Conservation (phyloP, 1,284 basidiomycete genomes). For the Austroboletus novae-zelandiae region DNA sequence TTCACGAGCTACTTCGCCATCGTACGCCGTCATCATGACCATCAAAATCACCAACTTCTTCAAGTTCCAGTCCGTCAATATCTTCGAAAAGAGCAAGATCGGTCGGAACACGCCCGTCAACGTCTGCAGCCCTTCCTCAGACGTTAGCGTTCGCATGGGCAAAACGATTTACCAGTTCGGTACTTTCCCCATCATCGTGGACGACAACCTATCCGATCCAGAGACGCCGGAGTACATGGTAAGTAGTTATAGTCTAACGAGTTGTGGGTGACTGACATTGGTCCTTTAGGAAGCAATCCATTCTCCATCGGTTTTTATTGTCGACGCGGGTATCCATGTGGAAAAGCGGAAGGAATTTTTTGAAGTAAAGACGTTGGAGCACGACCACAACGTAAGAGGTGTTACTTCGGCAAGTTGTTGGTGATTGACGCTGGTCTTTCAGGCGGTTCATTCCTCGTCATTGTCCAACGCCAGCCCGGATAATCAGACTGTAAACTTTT, state of each 20-base stretch:
- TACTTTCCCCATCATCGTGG: not conserved
- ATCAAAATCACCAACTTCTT: conserved; percentile 15
- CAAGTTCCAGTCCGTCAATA: conserved; percentile 11
- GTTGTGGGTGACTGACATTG: not conserved
- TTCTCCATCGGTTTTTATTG: not conserved
- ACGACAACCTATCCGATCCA: not conserved
- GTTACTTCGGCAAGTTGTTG: no score
- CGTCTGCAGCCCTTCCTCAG: not conserved
- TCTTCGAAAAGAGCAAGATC: conserved; percentile 2
- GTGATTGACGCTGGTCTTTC: no score
- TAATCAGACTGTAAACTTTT: no score
- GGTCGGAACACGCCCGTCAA: not conserved
- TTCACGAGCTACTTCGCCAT: conserved; percentile 3
- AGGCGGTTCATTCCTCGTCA: no score
- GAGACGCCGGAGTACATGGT: conserved; percentile 7
- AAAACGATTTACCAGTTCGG: conserved; percentile 13
- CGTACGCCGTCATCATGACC: conserved; percentile 13
- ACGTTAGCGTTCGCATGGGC: not conserved
- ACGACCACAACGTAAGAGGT: no score
- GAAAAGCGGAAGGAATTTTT: no score
- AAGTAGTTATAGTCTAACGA: not conserved
- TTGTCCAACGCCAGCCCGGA: no score
- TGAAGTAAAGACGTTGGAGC: no score
- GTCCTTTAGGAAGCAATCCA: not conserved
- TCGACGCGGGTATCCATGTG: not conserved